Percentiles rank a stretch among this genome's conserved stretches.
Evolutionary conservation across 2,329 filamentous ascomycete genomes (phyloP).

Genomic region (Chaetomiaceae sp.): DNA sequence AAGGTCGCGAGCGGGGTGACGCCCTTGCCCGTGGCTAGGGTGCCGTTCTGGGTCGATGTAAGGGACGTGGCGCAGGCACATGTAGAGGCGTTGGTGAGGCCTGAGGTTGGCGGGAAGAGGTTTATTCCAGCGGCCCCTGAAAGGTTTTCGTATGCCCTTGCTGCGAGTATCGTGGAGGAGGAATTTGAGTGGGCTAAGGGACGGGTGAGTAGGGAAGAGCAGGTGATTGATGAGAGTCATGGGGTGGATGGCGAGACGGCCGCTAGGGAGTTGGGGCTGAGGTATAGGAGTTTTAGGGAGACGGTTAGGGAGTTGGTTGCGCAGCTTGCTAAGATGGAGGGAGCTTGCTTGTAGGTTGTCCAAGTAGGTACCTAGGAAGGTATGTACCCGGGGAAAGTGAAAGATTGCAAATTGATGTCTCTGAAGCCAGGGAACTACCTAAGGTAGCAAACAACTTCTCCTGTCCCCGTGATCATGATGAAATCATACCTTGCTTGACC

Average conservation of each 20-base stretch:
- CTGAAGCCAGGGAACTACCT: too few species aligned
- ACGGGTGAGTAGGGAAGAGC: constrained; percentile 27
- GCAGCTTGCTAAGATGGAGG: constrained; percentile 27
- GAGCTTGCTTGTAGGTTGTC: not conserved
- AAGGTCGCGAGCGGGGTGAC: constrained; percentile 32
- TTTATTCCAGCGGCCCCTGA: constrained; percentile 31
- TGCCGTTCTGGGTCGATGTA: constrained; percentile 7
- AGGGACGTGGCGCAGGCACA: constrained; percentile 5
- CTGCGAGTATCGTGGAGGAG: constrained; percentile 39
- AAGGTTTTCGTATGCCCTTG: constrained; percentile 43
- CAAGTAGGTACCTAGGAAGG: too few species aligned
- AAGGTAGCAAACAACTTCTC: too few species aligned
- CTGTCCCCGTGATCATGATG: too few species aligned
- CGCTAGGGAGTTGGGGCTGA: constrained; percentile 36
- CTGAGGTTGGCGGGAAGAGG: not conserved
- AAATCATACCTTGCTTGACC: too few species aligned
- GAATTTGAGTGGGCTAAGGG: constrained; percentile 35
- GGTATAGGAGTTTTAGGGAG: constrained; percentile 34
- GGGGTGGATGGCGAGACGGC: constrained; percentile 41
- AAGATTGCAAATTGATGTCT: too few species aligned
- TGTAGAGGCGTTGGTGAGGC: not conserved
- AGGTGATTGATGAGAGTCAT: constrained; percentile 35
- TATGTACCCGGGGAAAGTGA: too few species aligned
- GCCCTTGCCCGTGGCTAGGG: not conserved
- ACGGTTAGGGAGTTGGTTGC: constrained; percentile 35